Conservation (phyloP, 148 eudicot genomes). For the Dianthus caryophyllus region DNA sequence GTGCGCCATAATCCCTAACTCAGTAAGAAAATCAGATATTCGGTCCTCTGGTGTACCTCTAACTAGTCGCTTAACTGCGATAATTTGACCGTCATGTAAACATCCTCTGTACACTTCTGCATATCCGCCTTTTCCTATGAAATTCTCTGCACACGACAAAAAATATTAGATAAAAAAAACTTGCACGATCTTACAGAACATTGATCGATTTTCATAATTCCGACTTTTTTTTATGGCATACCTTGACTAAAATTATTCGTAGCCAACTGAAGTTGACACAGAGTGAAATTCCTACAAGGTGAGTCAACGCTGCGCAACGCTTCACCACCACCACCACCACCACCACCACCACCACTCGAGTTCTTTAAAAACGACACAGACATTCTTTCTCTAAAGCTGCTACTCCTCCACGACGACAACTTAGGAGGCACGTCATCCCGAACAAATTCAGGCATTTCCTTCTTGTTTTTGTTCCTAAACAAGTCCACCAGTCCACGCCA, state of each 20-base stretch:
- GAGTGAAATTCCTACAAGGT: constrained; percentile 22
- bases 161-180: background rate
- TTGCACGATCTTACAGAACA: background rate
- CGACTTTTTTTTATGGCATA: background rate
- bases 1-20: constrained; percentile 95
- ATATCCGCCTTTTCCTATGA: constrained; percentile 93
- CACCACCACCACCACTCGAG: background rate
- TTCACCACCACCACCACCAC: background rate
- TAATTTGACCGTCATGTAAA: constrained; percentile 49
- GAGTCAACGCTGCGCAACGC: constrained; percentile 13
- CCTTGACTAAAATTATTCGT: constrained; percentile 30
- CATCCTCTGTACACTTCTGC: constrained; percentile 79
- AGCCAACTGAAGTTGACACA: constrained; percentile 25
- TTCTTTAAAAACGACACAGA: constrained; percentile 9
- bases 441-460: constrained; percentile 36
- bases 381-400: constrained; percentile 48
- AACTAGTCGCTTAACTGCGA: constrained; percentile 65
- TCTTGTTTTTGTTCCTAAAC: constrained; percentile 49
- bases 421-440: constrained; percentile 41
- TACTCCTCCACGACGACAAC: constrained; percentile 53
- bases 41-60: constrained; percentile 58
- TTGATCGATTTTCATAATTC: no score
- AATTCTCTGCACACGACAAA: constrained; percentile 36
- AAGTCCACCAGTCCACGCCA: constrained; percentile 47
- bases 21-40: constrained; percentile 55